Percentiles rank a stretch among this genome's conserved stretches.
phyloP scores from a whole-genome alignment of 2,329 filamentous ascomycete genomes.

The Pseudofabraea citricarpa region DNA sequence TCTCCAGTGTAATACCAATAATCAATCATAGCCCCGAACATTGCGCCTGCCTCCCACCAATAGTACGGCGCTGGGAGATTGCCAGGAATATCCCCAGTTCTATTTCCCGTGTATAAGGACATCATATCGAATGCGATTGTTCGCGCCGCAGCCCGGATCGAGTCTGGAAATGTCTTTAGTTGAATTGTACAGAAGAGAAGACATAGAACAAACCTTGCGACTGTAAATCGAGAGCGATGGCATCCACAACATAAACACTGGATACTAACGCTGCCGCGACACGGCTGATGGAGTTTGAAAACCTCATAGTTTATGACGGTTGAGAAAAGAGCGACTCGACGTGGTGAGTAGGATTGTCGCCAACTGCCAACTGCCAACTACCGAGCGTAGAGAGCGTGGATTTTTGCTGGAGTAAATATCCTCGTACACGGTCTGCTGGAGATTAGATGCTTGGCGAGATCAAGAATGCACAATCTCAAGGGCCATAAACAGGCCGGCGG shows the following conservation, averaged over 20 bases:
- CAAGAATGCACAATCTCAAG: no score
- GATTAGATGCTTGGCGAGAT: no score
- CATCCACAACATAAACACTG: constrained; percentile 10
- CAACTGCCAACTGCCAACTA: no score
- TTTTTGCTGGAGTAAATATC: no score
- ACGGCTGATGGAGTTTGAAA: constrained; percentile 2
- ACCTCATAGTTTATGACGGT: constrained; percentile 10
- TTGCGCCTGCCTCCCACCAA: constrained; percentile 64
- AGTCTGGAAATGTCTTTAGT: constrained; percentile 2
- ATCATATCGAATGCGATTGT: constrained; percentile 42
- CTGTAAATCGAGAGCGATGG: constrained; percentile 19
- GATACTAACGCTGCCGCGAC: constrained; percentile 8
- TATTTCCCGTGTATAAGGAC: constrained; percentile 46
- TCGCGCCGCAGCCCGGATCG: constrained; percentile 20
- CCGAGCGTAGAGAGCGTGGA: no score
- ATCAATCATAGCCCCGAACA: constrained; percentile 68
- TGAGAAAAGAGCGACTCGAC: no score
- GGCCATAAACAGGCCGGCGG: no score
- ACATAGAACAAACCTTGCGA: constrained; percentile 22
- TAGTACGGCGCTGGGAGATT: constrained; percentile 49
- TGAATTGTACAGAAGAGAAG: no score
- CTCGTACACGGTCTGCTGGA: no score
- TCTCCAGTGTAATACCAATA: constrained; percentile 85
- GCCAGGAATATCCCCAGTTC: constrained; percentile 44
- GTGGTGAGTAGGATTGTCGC: no score